Conservation (phyloP, 257 asterid species). For the Nicotiana obtusifolia region DNA sequence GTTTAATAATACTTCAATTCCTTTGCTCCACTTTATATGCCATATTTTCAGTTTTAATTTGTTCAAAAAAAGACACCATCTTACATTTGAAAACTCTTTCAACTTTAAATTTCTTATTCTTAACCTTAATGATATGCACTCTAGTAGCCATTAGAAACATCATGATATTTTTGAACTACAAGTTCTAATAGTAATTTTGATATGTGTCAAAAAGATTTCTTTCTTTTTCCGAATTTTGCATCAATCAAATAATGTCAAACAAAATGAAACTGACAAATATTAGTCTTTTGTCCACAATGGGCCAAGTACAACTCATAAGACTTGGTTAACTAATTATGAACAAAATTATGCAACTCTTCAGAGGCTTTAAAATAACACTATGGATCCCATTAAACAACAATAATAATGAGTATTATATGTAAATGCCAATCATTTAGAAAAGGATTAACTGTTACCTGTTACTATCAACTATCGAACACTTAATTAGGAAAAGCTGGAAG, state of each 20-base stretch:
- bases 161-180: background rate
- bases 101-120: background rate
- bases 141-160: background rate
- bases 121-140: background rate
- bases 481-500: background rate
- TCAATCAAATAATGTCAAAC: background rate
- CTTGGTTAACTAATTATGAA: slow-evolving; percentile 3
- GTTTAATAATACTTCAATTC: background rate
- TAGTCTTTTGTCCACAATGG: background rate
- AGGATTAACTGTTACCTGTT: background rate
- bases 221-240: too few relatives aligned
- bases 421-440: slow-evolving; percentile 12
- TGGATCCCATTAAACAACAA: background rate
- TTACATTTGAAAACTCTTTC: background rate
- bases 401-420: background rate
- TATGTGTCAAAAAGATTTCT: too few relatives aligned
- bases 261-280: background rate
- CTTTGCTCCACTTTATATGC: background rate
- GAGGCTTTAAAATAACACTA: background rate
- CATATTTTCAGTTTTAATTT: background rate
- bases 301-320: slow-evolving; percentile 10
- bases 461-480: background rate
- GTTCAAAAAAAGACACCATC: background rate
- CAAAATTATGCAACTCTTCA: slow-evolving; percentile 6
- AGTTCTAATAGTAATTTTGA: too few relatives aligned